Conservation (phyloP, 352 stramenopile species). For the Phytopythium helicoides region DNA sequence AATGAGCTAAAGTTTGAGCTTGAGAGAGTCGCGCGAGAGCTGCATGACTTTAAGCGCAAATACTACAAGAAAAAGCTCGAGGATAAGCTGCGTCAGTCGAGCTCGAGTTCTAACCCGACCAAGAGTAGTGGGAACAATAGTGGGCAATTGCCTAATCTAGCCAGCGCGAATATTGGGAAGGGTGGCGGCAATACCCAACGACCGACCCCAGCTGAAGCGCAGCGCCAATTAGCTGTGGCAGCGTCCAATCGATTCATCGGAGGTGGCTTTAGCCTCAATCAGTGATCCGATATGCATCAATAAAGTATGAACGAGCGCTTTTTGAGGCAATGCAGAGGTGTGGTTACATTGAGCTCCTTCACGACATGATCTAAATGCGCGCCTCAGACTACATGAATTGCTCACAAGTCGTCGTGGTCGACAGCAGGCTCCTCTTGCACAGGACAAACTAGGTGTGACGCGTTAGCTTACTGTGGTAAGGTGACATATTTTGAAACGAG, state of each 20-base stretch:
- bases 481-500: too few species aligned
- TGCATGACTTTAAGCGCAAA: conserved; percentile 95
- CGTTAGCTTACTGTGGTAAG: too few species aligned
- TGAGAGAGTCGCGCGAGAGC: conserved; percentile 87
- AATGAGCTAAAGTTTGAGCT: conserved; percentile 96
- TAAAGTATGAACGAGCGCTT: neutral
- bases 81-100: conserved; percentile 69
- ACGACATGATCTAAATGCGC: too few species aligned
- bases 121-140: conserved; percentile 2
- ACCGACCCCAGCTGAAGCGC: conserved; percentile 58
- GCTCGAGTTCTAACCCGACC: conserved; percentile 26
- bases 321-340: too few species aligned
- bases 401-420: too few species aligned
- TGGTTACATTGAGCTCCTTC: too few species aligned
- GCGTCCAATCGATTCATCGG: conserved; percentile 90
- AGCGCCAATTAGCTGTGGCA: conserved; percentile 83
- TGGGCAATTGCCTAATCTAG: conserved; percentile 37
- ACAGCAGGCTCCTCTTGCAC: too few species aligned
- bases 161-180: conserved; percentile 20
- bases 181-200: conserved; percentile 5
- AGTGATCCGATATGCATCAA: conserved; percentile 21
- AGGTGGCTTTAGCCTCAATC: conserved; percentile 93
- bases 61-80: conserved; percentile 94
- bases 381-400: too few species aligned
- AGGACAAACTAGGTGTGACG: too few species aligned